Percentiles rank a stretch among this genome's conserved stretches.
phyloP scores from a whole-genome alignment of 2,329 filamentous ascomycete genomes.

The Akanthomyces muscarius region DNA sequence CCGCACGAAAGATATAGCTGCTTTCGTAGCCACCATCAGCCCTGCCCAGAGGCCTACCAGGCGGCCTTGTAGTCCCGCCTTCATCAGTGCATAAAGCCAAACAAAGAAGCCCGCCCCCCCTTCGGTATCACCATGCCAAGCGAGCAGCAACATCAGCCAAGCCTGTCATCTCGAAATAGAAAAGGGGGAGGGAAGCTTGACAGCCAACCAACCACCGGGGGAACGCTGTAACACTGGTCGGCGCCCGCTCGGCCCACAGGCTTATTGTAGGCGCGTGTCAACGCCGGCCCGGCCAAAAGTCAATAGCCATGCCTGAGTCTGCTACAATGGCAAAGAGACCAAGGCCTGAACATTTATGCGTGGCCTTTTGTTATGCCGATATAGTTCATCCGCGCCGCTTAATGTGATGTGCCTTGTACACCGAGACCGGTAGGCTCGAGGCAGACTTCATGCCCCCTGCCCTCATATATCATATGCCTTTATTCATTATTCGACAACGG shows the following conservation, averaged over 20 bases:
- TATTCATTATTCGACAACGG: not conserved
- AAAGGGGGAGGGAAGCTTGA: not conserved
- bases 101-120: no score
- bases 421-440: not conserved
- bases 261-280: not conserved
- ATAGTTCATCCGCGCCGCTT: no score
- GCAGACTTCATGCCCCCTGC: not conserved
- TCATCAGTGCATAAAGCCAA: no score
- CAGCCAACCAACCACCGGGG: no score
- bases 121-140: no score
- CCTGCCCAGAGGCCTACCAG: not conserved
- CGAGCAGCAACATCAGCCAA: not conserved
- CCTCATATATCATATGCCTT: not conserved
- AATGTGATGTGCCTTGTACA: not conserved
- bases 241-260: not conserved
- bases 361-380: no score
- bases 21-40: not conserved
- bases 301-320: no score
- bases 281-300: not conserved
- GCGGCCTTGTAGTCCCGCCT: not conserved
- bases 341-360: no score
- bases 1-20: not conserved
- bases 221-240: constrained; percentile 2
- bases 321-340: no score
- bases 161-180: not conserved